Evolutionary conservation across 768 basidiomycete species (phyloP), one percentile per base, ranked within the genome.

Genomic region (Pholiota molesta): DNA sequence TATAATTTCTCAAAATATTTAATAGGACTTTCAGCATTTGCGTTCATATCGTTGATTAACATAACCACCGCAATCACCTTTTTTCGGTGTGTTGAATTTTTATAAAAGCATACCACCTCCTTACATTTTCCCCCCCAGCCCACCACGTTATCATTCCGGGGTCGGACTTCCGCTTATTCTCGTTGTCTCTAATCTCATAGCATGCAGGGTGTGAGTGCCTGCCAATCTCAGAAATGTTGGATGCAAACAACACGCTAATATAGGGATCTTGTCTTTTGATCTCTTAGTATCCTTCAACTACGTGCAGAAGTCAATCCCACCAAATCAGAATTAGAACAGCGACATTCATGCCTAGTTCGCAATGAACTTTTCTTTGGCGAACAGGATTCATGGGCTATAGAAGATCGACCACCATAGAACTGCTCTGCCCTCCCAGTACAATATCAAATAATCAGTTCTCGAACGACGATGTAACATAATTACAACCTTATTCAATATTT

Each of bases 231-330:
- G 77, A 62, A 68, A 77, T 44, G 11, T 54, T 55, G 5, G n/a
- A 61, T 77, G 73, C 75, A n/a, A n/a, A n/a, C n/a, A n/a, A 62
- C 66, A 26, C 4, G 26, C 26, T 26, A 26, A 26, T 26, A 26
- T 26, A 74, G 63, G 19, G 13, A 1, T 31, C 56, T 19, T 55
- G 16, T 23, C 59, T 13, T 37, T 37, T 37, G 11, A 37, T 16
- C 21, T 55, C 23, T 7, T 58, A 81, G 79, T 60, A 76, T 81
- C 37, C 69, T 81, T 1, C 74, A 76, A 52, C 71, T 81, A n/a
- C 77, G 79, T n/a, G 68, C 73, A 51, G 73, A 71, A 63, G 75
- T 74, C 21, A 60, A 62, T 2, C 77, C 75, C 29, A 74, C 77
- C 7, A 69, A 74, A 2, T 67, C 72, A 8, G 72, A 77, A 62